Evolutionary conservation across 345 rosid species (phyloP).

Genomic region (Eucalyptus albens): DNA sequence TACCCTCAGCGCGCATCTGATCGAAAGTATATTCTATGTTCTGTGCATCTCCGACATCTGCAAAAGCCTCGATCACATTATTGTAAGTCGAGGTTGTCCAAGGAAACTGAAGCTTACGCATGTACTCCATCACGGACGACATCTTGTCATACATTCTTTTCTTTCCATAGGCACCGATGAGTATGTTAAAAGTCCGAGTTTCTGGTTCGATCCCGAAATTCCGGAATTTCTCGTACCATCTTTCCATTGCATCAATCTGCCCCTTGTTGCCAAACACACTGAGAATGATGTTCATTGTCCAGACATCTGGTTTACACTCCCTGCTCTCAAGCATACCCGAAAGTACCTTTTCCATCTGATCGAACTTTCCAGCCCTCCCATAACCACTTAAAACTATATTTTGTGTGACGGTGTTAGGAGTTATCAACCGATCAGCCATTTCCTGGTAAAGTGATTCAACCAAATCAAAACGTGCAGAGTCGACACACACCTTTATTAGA

Average conservation of each 20-base stretch:
- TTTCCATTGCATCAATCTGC: slow-evolving; percentile 74
- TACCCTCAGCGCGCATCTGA: slow-evolving; percentile 78
- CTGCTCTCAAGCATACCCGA: slow-evolving; percentile 61
- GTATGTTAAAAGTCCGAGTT: slow-evolving; percentile 71
- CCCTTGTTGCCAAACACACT: slow-evolving; percentile 83
- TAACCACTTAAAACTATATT: slow-evolving; percentile 86
- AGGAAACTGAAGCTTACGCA: slow-evolving; percentile 79
- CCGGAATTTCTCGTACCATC: slow-evolving; percentile 85
- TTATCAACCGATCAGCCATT: slow-evolving; percentile 58
- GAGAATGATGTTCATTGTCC: slow-evolving; percentile 86
- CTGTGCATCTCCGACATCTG: slow-evolving; percentile 79
- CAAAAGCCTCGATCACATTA: slow-evolving; percentile 86
- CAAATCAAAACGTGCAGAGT: slow-evolving; percentile 46
- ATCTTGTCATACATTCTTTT: slow-evolving; percentile 82
- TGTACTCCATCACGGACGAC: slow-evolving; percentile 92
- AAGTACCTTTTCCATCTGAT: slow-evolving; percentile 77
- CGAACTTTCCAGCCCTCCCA: slow-evolving; percentile 61
- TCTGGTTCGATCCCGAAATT: slow-evolving; percentile 78
- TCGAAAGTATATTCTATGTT: slow-evolving; percentile 78
- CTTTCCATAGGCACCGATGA: slow-evolving; percentile 89
- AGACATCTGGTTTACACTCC: slow-evolving; percentile 70
- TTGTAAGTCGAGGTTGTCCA: slow-evolving; percentile 93
- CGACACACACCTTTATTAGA: slow-evolving; percentile 64
- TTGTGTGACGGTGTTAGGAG: slow-evolving; percentile 79
- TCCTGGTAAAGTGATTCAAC: slow-evolving; percentile 48